phyloP scores from a whole-genome alignment of 805 yeast genomes.

The Wickerhamomyces alni region DNA sequence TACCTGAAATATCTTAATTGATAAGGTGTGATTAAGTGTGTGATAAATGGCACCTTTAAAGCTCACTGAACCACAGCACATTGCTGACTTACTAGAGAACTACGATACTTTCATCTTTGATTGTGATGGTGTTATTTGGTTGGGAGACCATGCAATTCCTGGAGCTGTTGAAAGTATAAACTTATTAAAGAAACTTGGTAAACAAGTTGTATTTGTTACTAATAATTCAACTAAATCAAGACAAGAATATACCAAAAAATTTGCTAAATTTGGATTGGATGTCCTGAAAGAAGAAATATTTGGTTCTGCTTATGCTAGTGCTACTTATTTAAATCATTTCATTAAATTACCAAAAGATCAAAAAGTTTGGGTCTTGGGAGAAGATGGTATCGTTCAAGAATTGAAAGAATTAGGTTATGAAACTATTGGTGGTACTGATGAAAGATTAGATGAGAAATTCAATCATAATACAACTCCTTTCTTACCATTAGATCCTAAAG shows the following conservation, averaged over 20 bases:
- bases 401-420: conserved; percentile 66
- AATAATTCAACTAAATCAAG: conserved; percentile 94
- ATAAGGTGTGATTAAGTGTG: no score
- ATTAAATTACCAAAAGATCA: conserved; percentile 64
- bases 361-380: conserved; percentile 90
- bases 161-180: conserved; percentile 69
- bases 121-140: conserved; percentile 97
- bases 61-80: conserved; percentile 41
- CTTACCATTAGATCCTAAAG: conserved; percentile 57
- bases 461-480: conserved; percentile 51
- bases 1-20: no score
- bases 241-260: conserved; percentile 67
- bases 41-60: conserved; percentile 32
- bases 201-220: conserved; percentile 83
- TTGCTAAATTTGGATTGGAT: conserved; percentile 45
- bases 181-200: conserved; percentile 45
- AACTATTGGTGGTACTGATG: conserved; percentile 81
- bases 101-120: conserved; percentile 90
- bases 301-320: conserved; percentile 89
- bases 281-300: conserved; percentile 66
- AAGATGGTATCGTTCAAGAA: conserved; percentile 79
- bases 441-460: conserved; percentile 46
- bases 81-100: conserved; percentile 46
- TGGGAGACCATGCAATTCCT: conserved; percentile 79
- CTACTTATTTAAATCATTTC: conserved; percentile 76